Evolutionary conservation across 2,329 filamentous ascomycete genomes (phyloP).

Genomic region (Ramularia collo-cygni): DNA sequence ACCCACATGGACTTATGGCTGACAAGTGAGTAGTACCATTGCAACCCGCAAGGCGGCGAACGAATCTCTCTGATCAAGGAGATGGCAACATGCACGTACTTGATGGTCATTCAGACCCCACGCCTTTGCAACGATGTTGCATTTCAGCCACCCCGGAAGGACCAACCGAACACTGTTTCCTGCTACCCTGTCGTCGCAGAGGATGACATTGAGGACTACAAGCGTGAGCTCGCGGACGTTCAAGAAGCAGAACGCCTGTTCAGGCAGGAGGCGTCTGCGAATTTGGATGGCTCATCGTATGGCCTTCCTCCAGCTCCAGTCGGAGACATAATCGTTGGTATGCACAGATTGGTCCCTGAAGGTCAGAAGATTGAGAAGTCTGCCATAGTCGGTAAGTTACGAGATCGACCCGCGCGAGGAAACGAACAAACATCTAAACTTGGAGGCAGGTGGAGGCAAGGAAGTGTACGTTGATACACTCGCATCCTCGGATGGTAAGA

Average conservation of each 20-base stretch:
- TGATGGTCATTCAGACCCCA: slow-evolving; percentile 89
- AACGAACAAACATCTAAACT: no score
- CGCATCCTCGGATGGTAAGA: slow-evolving; percentile 51
- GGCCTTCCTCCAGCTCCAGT: slow-evolving; percentile 32
- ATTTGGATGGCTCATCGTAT: slow-evolving; percentile 5
- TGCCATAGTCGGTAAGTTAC: slow-evolving; percentile 31
- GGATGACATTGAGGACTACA: slow-evolving; percentile 39
- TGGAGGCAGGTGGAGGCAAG: slow-evolving; percentile 38
- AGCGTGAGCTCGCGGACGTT: slow-evolving; percentile 22
- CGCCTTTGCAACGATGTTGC: slow-evolving; percentile 81
- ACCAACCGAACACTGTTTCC: slow-evolving; percentile 66
- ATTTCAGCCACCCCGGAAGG: slow-evolving; percentile 74
- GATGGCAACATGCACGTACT: slow-evolving; percentile 79
- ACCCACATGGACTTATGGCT: not conserved
- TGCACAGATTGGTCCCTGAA: slow-evolving; percentile 47
- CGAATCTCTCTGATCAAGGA: slow-evolving; percentile 92
- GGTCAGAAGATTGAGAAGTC: slow-evolving; percentile 51
- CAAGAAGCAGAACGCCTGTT: slow-evolving; percentile 15
- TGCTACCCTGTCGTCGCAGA: slow-evolving; percentile 65
- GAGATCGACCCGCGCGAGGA: no score
- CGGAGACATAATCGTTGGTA: slow-evolving; percentile 55
- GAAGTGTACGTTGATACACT: slow-evolving; percentile 48
- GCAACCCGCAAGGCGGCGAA: slow-evolving; percentile 67
- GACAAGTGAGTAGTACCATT: slow-evolving; percentile 52
- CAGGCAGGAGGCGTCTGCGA: slow-evolving; percentile 28